These are phyloP conservation scores for Vitellaria paradoxa DNA, from an alignment of 179 eudicot genomes.

Conservation along the genomic window DNA sequence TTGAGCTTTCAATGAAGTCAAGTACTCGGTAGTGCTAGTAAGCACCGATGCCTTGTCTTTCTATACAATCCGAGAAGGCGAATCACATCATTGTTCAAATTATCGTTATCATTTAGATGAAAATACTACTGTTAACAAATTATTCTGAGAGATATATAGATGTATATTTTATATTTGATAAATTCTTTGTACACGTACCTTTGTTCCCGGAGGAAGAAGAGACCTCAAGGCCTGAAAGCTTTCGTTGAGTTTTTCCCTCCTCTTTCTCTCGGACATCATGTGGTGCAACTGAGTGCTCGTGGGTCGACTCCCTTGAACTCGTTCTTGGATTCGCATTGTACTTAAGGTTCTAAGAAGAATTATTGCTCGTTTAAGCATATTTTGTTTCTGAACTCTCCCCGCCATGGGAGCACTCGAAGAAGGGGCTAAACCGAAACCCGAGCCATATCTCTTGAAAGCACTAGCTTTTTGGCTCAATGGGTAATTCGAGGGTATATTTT, in stretches of 20 bases:
- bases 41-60: conserved; percentile 86
- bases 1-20: conserved; percentile 54
- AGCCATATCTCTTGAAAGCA: conserved; percentile 52
- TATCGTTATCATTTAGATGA: too few species aligned
- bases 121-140: too few species aligned
- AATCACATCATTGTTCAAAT: not conserved
- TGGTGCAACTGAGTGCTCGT: conserved; percentile 63
- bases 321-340: conserved; percentile 31
- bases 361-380: conserved; percentile 46
- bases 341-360: conserved; percentile 37
- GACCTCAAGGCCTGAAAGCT: conserved; percentile 77
- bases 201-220: conserved; percentile 82
- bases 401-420: not conserved
- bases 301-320: conserved; percentile 33
- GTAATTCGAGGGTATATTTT: not conserved
- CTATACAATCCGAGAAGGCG: conserved; percentile 27
- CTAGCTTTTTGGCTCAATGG: conserved; percentile 20
- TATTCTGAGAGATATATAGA: too few species aligned
- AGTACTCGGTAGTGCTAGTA: conserved; percentile 52
- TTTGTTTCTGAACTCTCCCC: conserved; percentile 27
- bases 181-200: conserved; percentile 38
- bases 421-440: not conserved
- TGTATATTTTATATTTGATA: not conserved
- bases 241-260: conserved; percentile 85
- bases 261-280: conserved; percentile 75